These are phyloP conservation scores for Eucalyptus caleyi DNA, from an alignment of 345 rosid species.

Conservation along the genomic window DNA sequence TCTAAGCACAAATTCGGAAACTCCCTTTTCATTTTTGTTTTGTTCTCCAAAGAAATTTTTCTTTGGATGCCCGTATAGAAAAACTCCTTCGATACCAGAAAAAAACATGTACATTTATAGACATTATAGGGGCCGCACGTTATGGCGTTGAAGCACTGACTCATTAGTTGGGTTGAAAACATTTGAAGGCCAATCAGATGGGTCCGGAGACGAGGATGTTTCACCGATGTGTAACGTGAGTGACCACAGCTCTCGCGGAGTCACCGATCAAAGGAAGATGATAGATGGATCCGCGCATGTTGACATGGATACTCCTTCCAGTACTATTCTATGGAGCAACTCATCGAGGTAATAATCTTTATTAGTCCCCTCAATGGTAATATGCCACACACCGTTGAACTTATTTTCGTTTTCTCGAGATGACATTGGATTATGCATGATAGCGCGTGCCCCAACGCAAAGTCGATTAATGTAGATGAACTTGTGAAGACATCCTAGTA, in stretches of 20 bases:
- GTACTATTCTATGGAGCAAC: conserved; percentile 56
- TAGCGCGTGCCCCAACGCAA: neutral
- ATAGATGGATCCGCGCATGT: conserved; percentile 30
- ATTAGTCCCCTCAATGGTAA: neutral
- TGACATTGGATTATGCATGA: neutral
- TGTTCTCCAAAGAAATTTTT: neutral
- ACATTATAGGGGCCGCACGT: neutral
- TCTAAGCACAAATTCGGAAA: neutral
- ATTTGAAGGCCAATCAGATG: conserved; percentile 45
- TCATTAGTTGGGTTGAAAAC: neutral
- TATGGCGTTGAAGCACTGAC: neutral
- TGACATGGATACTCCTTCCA: conserved; percentile 33
- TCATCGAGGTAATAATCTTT: conserved; percentile 46
- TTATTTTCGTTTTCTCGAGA: neutral
- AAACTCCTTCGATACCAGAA: neutral
- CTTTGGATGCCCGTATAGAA: neutral
- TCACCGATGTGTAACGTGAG: conserved; percentile 23
- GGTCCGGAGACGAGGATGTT: conserved; percentile 68
- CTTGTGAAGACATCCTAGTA: neutral
- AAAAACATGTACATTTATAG: neutral
- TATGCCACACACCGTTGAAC: neutral
- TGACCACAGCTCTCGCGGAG: conserved; percentile 9
- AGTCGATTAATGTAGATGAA: neutral
- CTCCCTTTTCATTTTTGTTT: neutral
- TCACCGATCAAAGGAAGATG: conserved; percentile 30